Conservation (phyloP, 345 rosid species). For the Trapa incisa region DNA sequence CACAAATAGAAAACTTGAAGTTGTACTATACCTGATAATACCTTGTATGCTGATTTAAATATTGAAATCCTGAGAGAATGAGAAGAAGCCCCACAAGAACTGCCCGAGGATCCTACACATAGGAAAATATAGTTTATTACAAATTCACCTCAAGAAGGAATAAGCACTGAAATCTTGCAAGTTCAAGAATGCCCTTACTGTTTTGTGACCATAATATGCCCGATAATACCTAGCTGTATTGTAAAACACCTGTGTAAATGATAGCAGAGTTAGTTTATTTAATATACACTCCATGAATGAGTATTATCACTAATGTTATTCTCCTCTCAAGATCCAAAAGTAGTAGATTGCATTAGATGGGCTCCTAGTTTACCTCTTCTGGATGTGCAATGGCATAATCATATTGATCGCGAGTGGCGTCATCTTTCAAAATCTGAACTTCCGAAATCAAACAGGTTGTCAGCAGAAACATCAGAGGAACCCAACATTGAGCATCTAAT, state of each 20-base stretch:
- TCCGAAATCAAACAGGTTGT: not conserved
- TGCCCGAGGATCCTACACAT: constrained; percentile 74
- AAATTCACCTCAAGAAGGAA: not conserved
- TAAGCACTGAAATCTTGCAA: constrained; percentile 4
- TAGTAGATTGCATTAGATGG: not conserved
- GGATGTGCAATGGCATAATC: constrained; percentile 96
- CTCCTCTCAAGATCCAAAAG: not conserved
- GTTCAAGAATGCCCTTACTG: constrained; percentile 37
- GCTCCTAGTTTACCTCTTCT: constrained; percentile 50
- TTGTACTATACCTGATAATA: constrained; percentile 65
- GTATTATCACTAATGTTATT: no score
- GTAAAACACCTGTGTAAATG: constrained; percentile 53
- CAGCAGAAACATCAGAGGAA: not conserved
- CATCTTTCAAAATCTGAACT: constrained; percentile 86
- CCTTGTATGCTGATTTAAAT: constrained; percentile 68
- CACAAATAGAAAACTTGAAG: not conserved
- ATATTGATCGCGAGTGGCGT: constrained; percentile 81
- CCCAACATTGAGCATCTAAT: not conserved
- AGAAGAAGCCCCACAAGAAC: constrained; percentile 79
- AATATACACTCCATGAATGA: not conserved
- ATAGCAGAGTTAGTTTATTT: not conserved
- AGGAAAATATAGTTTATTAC: constrained; percentile 2
- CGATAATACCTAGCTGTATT: constrained; percentile 85
- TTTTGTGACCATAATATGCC: constrained; percentile 87
- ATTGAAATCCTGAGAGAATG: constrained; percentile 78